A percentile compares a stretch with the other conserved stretches of the same genome.
Evolutionary conservation across 1,139 yeast genomes (phyloP).

Genomic region (Candida freyschussii): DNA sequence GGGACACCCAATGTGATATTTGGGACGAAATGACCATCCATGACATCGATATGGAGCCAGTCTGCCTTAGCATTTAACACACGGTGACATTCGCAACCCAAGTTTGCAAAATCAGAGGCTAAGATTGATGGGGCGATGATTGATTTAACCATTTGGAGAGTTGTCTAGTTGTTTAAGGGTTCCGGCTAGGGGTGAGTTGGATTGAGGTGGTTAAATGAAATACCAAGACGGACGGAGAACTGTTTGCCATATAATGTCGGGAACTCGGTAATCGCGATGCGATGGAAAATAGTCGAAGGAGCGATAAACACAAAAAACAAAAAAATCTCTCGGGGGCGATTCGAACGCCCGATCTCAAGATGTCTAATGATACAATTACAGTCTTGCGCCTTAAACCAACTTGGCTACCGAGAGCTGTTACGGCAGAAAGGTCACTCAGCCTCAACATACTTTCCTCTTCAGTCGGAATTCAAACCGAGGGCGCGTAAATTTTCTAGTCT

Average conservation of each 20-base stretch:
- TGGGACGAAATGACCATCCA: conserved; percentile 99
- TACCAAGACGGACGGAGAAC: no score
- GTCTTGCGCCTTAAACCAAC: conserved; percentile 30
- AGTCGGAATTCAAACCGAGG: no score
- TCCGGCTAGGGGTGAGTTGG: no score
- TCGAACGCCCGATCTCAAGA: conserved; percentile 29
- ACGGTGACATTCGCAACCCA: conserved; percentile 82
- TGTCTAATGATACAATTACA: conserved; percentile 24
- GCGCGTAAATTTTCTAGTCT: no score
- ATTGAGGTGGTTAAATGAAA: no score
- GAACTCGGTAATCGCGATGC: no score
- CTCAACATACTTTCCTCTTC: no score
- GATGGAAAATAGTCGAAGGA: no score
- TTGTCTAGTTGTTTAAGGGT: no score
- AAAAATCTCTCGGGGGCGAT: conserved; percentile 27
- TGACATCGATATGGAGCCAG: conserved; percentile 96
- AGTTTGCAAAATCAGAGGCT: conserved; percentile 88
- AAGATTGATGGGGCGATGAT: conserved; percentile 94
- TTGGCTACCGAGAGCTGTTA: conserved; percentile 27
- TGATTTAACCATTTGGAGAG: conserved; percentile 56
- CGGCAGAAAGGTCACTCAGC: no score
- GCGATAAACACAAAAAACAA: conserved; percentile 5
- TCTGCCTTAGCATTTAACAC: conserved; percentile 78
- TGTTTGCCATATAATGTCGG: no score
- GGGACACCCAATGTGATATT: conserved; percentile 94